Evolutionary conservation across 2,329 filamentous ascomycete genomes (phyloP).

Genomic region (Aspergillus terreus): DNA sequence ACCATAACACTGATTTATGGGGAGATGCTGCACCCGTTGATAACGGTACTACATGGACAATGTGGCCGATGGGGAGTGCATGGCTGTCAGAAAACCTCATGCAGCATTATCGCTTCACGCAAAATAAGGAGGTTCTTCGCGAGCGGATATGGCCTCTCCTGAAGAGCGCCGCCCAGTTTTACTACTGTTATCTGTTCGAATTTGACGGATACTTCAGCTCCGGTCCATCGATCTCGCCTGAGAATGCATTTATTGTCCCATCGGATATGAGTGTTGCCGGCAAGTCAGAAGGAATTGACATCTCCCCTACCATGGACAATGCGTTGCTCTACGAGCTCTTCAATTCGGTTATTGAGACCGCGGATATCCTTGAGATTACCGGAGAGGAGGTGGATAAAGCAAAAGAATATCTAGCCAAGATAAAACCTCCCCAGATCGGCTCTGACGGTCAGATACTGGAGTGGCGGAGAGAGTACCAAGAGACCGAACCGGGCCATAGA

Average conservation of each 20-base stretch:
- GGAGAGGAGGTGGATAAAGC: slow-evolving; percentile 7
- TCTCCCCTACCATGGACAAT: slow-evolving; percentile 43
- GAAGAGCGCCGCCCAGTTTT: slow-evolving; percentile 9
- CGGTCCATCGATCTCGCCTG: slow-evolving; percentile 16
- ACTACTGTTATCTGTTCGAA: slow-evolving; percentile 8
- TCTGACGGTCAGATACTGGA: slow-evolving; percentile 26
- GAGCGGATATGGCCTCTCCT: slow-evolving; percentile 13
- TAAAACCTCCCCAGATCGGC: slow-evolving; percentile 16
- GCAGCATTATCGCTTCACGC: slow-evolving; percentile 54
- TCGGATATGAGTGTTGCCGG: slow-evolving; percentile 2
- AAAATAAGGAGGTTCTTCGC: slow-evolving; percentile 11
- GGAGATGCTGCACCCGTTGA: slow-evolving; percentile 52
- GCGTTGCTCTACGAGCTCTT: slow-evolving; percentile 39
- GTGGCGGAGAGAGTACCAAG: slow-evolving; percentile 33
- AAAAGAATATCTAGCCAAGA: slow-evolving; percentile 1
- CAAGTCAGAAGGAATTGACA: slow-evolving; percentile 6
- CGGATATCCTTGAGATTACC: not conserved
- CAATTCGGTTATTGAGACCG: slow-evolving; percentile 4
- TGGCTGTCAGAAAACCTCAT: slow-evolving; percentile 60
- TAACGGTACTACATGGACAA: slow-evolving; percentile 34
- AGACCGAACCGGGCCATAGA: slow-evolving; percentile 47
- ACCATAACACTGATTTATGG: slow-evolving; percentile 57
- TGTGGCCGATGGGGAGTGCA: slow-evolving; percentile 43
- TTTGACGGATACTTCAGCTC: slow-evolving; percentile 10
- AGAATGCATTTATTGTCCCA: slow-evolving; percentile 14